A percentile compares a stretch with the other conserved stretches of the same genome.
Conservation (phyloP, 495 filamentous ascomycete species). For the Endocarpon pusillum region DNA sequence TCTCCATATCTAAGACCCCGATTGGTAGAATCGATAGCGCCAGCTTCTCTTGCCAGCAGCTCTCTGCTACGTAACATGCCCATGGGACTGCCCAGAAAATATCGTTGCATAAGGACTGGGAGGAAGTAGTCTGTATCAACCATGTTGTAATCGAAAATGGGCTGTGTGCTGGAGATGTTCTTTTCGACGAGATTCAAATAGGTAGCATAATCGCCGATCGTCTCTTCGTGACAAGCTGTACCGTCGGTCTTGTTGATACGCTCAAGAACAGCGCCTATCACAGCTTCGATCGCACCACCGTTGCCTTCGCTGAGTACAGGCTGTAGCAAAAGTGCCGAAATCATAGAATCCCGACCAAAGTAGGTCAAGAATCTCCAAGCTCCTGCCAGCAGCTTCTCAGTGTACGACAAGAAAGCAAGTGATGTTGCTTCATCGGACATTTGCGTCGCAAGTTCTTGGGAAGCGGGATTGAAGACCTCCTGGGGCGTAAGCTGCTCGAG, state of each 20-base stretch:
- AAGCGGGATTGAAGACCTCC: conserved; percentile 31
- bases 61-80: conserved; percentile 27
- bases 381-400: conserved; percentile 41
- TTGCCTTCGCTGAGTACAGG: conserved; percentile 39
- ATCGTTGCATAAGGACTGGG: conserved; percentile 37
- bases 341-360: conserved; percentile 49
- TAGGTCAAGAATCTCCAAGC: conserved; percentile 54
- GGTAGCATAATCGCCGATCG: conserved; percentile 46
- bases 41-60: conserved; percentile 23
- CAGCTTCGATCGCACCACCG: conserved; percentile 40
- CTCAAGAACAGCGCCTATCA: conserved; percentile 41
- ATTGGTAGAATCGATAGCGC: conserved; percentile 28
- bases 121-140: conserved; percentile 49
- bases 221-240: conserved; percentile 46
- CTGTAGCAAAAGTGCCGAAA: conserved; percentile 37
- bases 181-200: conserved; percentile 36
- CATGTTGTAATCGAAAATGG: conserved; percentile 45
- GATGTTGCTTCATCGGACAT: conserved; percentile 30
- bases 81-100: conserved; percentile 32
- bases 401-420: conserved; percentile 46
- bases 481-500: conserved; percentile 30
- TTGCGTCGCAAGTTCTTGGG: conserved; percentile 26
- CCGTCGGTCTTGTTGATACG: conserved; percentile 41
- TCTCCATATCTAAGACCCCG: conserved; percentile 32
- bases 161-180: conserved; percentile 33